Conservation (phyloP, 1,284 basidiomycete genomes). For the Phellopilus nigrolimitatus region DNA sequence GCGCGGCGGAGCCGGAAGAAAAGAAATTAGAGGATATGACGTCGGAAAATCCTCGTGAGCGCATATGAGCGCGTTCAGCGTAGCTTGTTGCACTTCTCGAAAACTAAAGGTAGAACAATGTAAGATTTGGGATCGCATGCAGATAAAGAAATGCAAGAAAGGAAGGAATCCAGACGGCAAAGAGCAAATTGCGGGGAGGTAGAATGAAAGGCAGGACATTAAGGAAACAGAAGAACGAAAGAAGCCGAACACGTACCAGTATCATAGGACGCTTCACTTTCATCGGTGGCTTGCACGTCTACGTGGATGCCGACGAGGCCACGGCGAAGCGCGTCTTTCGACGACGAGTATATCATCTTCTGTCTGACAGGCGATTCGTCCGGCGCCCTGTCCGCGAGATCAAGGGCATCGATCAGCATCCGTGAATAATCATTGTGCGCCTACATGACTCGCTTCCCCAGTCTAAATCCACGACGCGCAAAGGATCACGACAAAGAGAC, state of each 20-base stretch:
- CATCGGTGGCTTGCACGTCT: conserved; percentile 90
- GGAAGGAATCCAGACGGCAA: background rate
- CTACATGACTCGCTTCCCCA: background rate
- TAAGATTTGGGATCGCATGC: too few relatives aligned
- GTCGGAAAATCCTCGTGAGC: too few relatives aligned
- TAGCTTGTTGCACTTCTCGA: background rate
- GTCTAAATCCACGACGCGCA: background rate
- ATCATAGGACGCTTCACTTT: conserved; percentile 72
- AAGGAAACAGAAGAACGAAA: background rate
- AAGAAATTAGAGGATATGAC: too few relatives aligned
- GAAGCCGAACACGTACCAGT: conserved; percentile 50
- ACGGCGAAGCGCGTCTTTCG: conserved; percentile 81
- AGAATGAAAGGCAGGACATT: background rate
- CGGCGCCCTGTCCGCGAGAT: conserved; percentile 65
- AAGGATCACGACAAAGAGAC: conserved; percentile 3
- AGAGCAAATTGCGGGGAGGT: background rate
- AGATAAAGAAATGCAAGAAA: background rate
- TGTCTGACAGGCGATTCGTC: conserved; percentile 83
- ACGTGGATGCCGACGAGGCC: conserved; percentile 65
- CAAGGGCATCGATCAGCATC: conserved; percentile 8
- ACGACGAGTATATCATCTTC: conserved; percentile 96
- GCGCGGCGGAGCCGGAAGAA: too few relatives aligned
- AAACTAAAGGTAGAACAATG: background rate
- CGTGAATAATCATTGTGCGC: background rate
- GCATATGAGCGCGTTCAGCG: too few relatives aligned